Conservation (phyloP, 1,284 basidiomycete genomes). For the Sparassis latifolia region DNA sequence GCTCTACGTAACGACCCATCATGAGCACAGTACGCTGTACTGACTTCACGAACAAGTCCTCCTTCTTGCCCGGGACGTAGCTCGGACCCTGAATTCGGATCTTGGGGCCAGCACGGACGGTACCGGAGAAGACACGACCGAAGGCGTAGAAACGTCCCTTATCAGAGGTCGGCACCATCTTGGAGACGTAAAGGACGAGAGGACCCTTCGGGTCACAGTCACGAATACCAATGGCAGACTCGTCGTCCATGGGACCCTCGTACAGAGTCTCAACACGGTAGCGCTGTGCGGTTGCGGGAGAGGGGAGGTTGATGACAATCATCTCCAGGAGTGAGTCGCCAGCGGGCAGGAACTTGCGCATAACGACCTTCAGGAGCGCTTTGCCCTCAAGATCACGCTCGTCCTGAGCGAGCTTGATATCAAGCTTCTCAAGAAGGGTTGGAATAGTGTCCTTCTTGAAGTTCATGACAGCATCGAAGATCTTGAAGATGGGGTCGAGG, state of each 20-base stretch:
- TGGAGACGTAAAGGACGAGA: slow-evolving; percentile 98
- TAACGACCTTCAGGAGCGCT: slow-evolving; percentile 93
- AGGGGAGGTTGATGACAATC: slow-evolving; percentile 99
- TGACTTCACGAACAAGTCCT: slow-evolving; percentile 97
- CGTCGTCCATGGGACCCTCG: slow-evolving; percentile 99
- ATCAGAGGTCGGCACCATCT: slow-evolving; percentile 99
- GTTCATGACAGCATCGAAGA: slow-evolving; percentile 99
- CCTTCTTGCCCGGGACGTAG: slow-evolving; percentile 98
- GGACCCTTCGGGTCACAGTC: slow-evolving; percentile 98
- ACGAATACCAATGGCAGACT: slow-evolving; percentile 97
- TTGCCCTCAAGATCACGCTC: slow-evolving; percentile 98
- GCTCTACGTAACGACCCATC: slow-evolving; percentile 99
- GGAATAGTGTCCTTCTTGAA: slow-evolving; percentile 93
- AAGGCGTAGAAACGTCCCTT: slow-evolving; percentile 99
- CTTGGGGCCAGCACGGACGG: slow-evolving; percentile 95
- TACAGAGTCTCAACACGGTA: slow-evolving; percentile 99
- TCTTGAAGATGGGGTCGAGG: slow-evolving; percentile 98
- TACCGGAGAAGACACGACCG: slow-evolving; percentile 99
- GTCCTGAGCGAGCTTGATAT: slow-evolving; percentile 84
- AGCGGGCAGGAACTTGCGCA: slow-evolving; percentile 99
- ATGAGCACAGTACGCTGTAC: slow-evolving; percentile 99
- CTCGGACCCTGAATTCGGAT: slow-evolving; percentile 99
- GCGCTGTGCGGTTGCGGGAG: slow-evolving; percentile 92
- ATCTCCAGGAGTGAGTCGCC: slow-evolving; percentile 99
- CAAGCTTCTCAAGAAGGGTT: slow-evolving; percentile 94